Evolutionary conservation across 805 yeast species (phyloP).

Genomic region (Naumovozyma dairenensis): DNA sequence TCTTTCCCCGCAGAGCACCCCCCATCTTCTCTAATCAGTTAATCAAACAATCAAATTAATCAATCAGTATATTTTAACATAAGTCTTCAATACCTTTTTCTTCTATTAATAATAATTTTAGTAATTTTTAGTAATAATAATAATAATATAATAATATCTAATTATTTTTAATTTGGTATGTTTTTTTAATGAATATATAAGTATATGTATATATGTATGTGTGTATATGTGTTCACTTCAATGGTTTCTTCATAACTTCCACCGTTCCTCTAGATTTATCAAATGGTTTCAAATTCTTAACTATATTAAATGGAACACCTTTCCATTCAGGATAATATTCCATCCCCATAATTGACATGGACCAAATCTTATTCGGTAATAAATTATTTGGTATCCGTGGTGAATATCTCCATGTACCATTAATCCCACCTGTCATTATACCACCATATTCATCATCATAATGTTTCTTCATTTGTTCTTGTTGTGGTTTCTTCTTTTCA

Average conservation of each 20-base stretch:
- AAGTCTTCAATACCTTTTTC: constrained; percentile 1
- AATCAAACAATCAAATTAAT: no score
- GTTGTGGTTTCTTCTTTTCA: not conserved
- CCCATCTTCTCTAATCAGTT: no score
- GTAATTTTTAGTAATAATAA: not conserved
- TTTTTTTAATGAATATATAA: no score
- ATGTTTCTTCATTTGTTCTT: not conserved
- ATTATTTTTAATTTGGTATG: not conserved
- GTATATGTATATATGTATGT: no score
- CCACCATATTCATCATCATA: constrained; percentile 16
- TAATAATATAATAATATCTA: not conserved
- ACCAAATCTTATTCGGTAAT: constrained; percentile 23
- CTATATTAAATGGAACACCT: constrained; percentile 18
- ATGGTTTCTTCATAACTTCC: no score
- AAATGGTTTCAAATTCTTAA: constrained; percentile 21
- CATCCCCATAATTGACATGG: constrained; percentile 24
- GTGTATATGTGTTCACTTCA: no score
- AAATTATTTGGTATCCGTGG: constrained; percentile 18
- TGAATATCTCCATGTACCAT: constrained; percentile 25
- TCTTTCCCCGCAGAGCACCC: no score
- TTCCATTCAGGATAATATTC: constrained; percentile 27
- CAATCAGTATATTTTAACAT: no score
- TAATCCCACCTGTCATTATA: constrained; percentile 23
- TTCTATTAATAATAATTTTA: constrained; percentile 1
- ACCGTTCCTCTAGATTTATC: constrained; percentile 12